phyloP scores from a whole-genome alignment of 768 basidiomycete species.

The Phlebiopsis flavidoalba region DNA sequence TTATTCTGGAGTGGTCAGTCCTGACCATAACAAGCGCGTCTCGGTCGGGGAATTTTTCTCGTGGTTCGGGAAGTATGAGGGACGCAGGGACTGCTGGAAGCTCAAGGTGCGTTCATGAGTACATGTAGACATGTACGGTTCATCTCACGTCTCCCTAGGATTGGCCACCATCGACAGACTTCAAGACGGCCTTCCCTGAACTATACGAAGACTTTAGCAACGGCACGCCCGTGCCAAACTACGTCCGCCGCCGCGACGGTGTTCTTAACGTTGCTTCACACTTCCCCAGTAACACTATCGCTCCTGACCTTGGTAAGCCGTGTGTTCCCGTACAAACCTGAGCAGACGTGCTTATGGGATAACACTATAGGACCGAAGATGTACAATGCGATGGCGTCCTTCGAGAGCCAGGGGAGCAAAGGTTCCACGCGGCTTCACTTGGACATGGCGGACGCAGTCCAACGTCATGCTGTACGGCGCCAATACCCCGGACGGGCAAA shows the following conservation, averaged over 20 bases:
- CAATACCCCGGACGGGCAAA: conserved; percentile 45
- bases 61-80: conserved; percentile 66
- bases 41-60: conserved; percentile 79
- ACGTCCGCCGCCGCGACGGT: conserved; percentile 86
- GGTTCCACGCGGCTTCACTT: conserved; percentile 89
- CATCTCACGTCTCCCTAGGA: conserved; percentile 45
- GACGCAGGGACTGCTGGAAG: conserved; percentile 58
- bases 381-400: conserved; percentile 86
- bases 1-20: conserved; percentile 83
- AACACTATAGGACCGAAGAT: conserved; percentile 74
- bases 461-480: conserved; percentile 84
- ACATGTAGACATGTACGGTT: too few relatives aligned
- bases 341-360: not conserved
- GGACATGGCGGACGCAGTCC: conserved; percentile 91
- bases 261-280: conserved; percentile 85
- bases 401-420: conserved; percentile 59
- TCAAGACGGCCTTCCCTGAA: conserved; percentile 77
- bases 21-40: conserved; percentile 52
- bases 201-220: conserved; percentile 81
- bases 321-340: not conserved
- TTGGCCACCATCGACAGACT: conserved; percentile 89
- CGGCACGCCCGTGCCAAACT: conserved; percentile 83
- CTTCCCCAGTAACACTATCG: conserved; percentile 74
- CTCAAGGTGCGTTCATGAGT: conserved; percentile 49
- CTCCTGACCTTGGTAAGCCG: conserved; percentile 70